These are phyloP conservation scores for Sodiomyces alkalinus DNA, from an alignment of 2,329 filamentous ascomycete species.

Conservation along the genomic window DNA sequence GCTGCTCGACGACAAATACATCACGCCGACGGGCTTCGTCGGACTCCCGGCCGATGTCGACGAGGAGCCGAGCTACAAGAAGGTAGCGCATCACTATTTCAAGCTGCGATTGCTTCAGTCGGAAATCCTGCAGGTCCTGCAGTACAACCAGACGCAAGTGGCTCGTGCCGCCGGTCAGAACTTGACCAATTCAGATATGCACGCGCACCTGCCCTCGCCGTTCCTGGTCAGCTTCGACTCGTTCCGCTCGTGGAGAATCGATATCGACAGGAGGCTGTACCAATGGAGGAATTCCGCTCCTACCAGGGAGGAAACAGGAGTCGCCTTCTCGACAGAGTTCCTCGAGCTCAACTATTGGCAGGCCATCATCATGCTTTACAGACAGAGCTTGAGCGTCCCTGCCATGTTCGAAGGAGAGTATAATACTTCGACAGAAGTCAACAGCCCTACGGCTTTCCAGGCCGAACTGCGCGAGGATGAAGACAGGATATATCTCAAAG, in stretches of 20 bases:
- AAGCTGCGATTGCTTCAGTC: slow-evolving; percentile 78
- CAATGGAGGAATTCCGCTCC: slow-evolving; percentile 82
- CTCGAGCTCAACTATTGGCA: slow-evolving; percentile 97
- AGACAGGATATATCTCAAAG: slow-evolving; percentile 83
- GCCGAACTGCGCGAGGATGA: slow-evolving; percentile 64
- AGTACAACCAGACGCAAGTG: slow-evolving; percentile 77
- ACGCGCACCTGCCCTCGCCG: slow-evolving; percentile 64
- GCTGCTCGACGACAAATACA: slow-evolving; percentile 72
- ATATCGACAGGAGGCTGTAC: slow-evolving; percentile 69
- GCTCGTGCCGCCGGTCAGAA: slow-evolving; percentile 53
- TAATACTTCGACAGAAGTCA: slow-evolving; percentile 47
- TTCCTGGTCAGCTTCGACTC: slow-evolving; percentile 74
- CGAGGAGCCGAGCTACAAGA: slow-evolving; percentile 64
- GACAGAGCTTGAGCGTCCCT: slow-evolving; percentile 78
- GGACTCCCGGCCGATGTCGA: slow-evolving; percentile 39
- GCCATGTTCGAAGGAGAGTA: slow-evolving; percentile 71
- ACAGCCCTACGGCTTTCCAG: slow-evolving; percentile 45
- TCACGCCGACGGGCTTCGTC: slow-evolving; percentile 63
- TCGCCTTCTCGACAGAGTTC: slow-evolving; percentile 80
- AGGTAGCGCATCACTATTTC: slow-evolving; percentile 85
- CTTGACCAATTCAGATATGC: slow-evolving; percentile 55
- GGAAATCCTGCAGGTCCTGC: slow-evolving; percentile 85
- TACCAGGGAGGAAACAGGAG: slow-evolving; percentile 62
- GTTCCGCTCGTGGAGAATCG: slow-evolving; percentile 75
- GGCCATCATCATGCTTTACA: slow-evolving; percentile 87